Evolutionary conservation across 257 asterid species (phyloP), one percentile per base, ranked within the genome.

Genomic region (Leonotis leonurus): DNA sequence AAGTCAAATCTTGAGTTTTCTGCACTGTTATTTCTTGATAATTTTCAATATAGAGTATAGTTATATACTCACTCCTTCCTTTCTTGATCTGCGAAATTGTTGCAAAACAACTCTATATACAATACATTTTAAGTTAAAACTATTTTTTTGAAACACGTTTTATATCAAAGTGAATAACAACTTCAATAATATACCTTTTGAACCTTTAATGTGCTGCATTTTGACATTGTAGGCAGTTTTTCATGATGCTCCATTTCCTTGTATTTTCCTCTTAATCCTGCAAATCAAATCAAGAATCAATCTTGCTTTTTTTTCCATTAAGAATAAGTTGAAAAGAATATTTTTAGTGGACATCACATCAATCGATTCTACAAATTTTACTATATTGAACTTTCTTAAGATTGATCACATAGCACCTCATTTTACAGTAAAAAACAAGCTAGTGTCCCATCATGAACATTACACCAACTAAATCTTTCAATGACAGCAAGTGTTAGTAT

Each of bases 221-320:
- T 72, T 64, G 78, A 48, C 61, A 63, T 44, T 43, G 65, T 44
- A 36, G 62, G 39, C 71, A 61, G 20, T 44, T 48, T 72, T 69
- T 62, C 73, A 33, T 75, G 63, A n/a, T 77, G 77, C 56, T 67
- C 67, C 49, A 27, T 61, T 57, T 68, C 83, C 74, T 53, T 13
- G 53, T 65, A 30, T 62, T 52, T 74, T 62, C 70, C 62, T 77
- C 73, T 57, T 59, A 70, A 13, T 40, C 75, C 85, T 82, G 89
- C 68, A 53, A 13, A 6, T 29, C 45, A 36, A 62, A 56, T 61
- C 30, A 72, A 45, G 16, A 51, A 56, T 51, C 25, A 17, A 46
- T 56, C 35, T 36, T 16, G 36, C 29, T 46, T 25, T 43, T n/a
- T n/a, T n/a, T n/a, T n/a, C n/a, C n/a, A n/a, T n/a, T n/a, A n/a